Base-by-base conservation (phyloP, 208 protist species). In the Leishmania turanica region DNA sequence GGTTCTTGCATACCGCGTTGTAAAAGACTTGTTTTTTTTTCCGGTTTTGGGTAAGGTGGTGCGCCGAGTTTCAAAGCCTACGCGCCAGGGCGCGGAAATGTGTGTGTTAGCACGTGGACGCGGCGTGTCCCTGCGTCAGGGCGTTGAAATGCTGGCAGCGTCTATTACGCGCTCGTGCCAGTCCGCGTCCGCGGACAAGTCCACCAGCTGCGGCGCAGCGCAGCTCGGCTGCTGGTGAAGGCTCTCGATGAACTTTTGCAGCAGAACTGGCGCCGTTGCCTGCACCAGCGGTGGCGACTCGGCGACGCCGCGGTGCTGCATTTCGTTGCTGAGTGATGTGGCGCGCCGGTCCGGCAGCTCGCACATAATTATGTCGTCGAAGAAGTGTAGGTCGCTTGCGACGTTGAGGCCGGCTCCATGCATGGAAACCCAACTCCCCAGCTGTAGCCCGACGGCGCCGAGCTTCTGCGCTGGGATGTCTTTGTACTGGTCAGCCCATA, bases 401-500 rank as follows among this genome's bases (percentile, higher is more conserved):
- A 98, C 85, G 80, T 98, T 98, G 80, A 97, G 83, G 56, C 92
- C 85, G 1, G 84, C 85, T 2, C 94, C 95, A 79, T 98, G 95
- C 95, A 98, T 98, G 2, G 94, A 96, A 5, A 96, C 90, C 93
- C 93, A 98, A 71, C 87, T 96, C 11, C 91, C 91, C 1, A 98
- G 90, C 81, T 96, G 93, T 77, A 98, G 90, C 17, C 94, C 95
- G 60, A 97, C 94, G 40, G 89, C 91, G 5, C 92, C 95, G 2
- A 98, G 75, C 79, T 98, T 98, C 0, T 87, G 83, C 31, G 91
- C 77, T 0, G 77, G 73, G 8, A 51, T 76, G 51, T 70, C 80
- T 0, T 40, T 31, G 69, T 77, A 89, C 37, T 60, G 65, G 66
- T 96, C 92, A 3, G 93, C 81, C 93, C 93, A 97, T 42, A 97